Evolutionary conservation across 371 early-diverging fungal species (phyloP), one percentile per base, ranked within the genome.

Genomic region (Syncephalastrum sp.): DNA sequence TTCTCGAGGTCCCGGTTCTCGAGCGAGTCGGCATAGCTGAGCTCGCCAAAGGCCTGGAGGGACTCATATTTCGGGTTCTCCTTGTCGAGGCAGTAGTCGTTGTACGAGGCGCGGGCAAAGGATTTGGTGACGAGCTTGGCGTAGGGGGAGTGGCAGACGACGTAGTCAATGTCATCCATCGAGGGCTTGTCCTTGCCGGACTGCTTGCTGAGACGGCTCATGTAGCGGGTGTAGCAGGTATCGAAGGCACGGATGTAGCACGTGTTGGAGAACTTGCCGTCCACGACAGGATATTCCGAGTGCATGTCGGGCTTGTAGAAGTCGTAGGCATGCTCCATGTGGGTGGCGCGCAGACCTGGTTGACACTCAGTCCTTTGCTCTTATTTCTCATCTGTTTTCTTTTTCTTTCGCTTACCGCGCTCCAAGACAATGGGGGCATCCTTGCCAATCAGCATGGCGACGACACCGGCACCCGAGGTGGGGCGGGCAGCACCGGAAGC

Each of bases 291-390:
- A 81, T 90, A 98, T 75, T 96, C 98, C 54, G 93, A 92, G 61
- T 90, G 88, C 66, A 95, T 84, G 75, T 95, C 90, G 59, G 98
- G 98, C 86, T 99, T 99, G 86, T 95, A 87, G 65, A 99, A 99
- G 71, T 99, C 99, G 77, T 92, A 98, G 50, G 88, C 89, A 75
- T 99, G 96, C 68, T 94, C 91, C 92, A 98, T 95, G 74, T 93
- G 91, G 24, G 95, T 92, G 54, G 88, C 79, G 46, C 97, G 89
- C 44, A 96, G 81, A 62, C 93, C 83, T 74, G 57, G 17, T 5
- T 17, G 33, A 5, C 33, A 53, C 14, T 43, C 16, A 24, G 15
- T n/a, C 46, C 4, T 54, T 46, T 46, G 29, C 29, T 45, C 16
- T 21, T n/a, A n/a, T n/a, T 41, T 43, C 42, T 24, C 43, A 42